A percentile compares a stretch with the other conserved stretches of the same genome.
phyloP scores from a whole-genome alignment of 2,329 filamentous ascomycete genomes.

The Dactylonectria estremocensis region DNA sequence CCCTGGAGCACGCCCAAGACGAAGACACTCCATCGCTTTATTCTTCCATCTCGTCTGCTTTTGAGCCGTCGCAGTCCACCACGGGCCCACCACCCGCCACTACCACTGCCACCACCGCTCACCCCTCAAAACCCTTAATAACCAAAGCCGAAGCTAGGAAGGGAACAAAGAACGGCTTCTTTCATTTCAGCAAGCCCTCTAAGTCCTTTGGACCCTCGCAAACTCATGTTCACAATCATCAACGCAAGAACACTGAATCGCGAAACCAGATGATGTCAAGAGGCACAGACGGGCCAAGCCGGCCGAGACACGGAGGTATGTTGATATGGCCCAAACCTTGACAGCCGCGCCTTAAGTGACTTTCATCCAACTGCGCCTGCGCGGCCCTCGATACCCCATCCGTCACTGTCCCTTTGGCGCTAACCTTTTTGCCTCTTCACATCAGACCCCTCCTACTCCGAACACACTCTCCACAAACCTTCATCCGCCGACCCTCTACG shows the following conservation, averaged over 20 bases:
- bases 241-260: conserved; percentile 53
- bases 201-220: conserved; percentile 57
- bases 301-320: conserved; percentile 54
- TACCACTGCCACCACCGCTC: conserved; percentile 21
- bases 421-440: conserved; percentile 41
- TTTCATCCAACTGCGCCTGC: conserved; percentile 35
- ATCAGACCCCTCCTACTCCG: conserved; percentile 47
- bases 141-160: conserved; percentile 58
- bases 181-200: conserved; percentile 65
- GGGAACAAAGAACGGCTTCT: conserved; percentile 65
- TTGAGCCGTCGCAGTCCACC: conserved; percentile 38
- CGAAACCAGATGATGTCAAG: conserved; percentile 58
- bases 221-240: conserved; percentile 39
- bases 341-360: conserved; percentile 31
- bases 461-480: conserved; percentile 57
- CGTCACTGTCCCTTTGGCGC: conserved; percentile 31
- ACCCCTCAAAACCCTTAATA: conserved; percentile 30
- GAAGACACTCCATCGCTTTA: conserved; percentile 45
- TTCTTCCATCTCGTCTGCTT: conserved; percentile 48
- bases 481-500: conserved; percentile 61
- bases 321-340: conserved; percentile 39
- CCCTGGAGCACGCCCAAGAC: conserved; percentile 46
- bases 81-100: conserved; percentile 41
- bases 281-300: conserved; percentile 52
- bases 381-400: conserved; percentile 21